Conservation (phyloP, 2,329 filamentous ascomycete genomes). For the Nemania sp. region DNA sequence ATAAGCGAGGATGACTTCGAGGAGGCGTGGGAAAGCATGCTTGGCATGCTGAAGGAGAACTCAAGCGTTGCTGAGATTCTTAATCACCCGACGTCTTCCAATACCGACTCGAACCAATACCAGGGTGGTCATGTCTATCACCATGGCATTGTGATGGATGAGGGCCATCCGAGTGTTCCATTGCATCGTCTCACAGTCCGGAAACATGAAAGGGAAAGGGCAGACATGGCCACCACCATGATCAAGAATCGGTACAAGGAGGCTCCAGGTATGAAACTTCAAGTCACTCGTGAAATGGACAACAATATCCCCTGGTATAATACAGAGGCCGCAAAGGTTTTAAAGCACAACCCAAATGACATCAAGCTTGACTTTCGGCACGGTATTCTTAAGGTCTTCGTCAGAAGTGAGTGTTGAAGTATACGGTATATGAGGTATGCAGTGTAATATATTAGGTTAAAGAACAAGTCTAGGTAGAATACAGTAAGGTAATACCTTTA, state of each 20-base stretch:
- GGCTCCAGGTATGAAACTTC: conserved; percentile 1
- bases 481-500: too few species aligned
- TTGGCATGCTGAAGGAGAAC: neutral
- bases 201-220: neutral
- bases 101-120: neutral
- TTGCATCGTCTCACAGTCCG: neutral
- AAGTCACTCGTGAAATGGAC: neutral
- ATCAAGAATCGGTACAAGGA: conserved; percentile 4
- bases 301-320: neutral
- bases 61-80: neutral
- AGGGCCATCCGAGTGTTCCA: neutral
- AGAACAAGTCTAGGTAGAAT: too few species aligned
- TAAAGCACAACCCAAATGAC: neutral
- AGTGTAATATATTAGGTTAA: too few species aligned
- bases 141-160: conserved; percentile 5
- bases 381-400: neutral
- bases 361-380: neutral
- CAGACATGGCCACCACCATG: conserved; percentile 1
- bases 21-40: conserved; percentile 10
- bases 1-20: conserved; percentile 14
- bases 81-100: neutral
- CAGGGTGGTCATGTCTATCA: conserved; percentile 6
- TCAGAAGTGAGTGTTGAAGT: too few species aligned
- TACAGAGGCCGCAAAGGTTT: conserved; percentile 12
- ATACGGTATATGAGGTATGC: too few species aligned